A percentile compares a stretch with the other conserved stretches of the same genome.
These are phyloP conservation scores for Phytophthora fragariaefolia DNA, from an alignment of 352 stramenopile species.

Conservation along the genomic window DNA sequence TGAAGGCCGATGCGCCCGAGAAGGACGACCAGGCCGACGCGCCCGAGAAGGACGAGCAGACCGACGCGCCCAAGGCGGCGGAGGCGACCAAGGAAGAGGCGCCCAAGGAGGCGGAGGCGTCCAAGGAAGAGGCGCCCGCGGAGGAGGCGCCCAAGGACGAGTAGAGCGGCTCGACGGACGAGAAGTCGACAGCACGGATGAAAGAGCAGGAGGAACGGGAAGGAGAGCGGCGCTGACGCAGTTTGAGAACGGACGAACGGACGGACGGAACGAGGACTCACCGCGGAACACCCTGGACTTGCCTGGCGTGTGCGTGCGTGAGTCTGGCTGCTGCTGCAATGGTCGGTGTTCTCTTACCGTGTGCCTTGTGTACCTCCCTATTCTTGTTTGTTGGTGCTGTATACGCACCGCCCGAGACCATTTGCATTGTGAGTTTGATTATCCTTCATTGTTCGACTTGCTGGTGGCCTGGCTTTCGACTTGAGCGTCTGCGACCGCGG, in stretches of 20 bases:
- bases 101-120: conserved; percentile 17
- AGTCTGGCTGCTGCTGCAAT: conserved; percentile 48
- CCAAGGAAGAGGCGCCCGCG: conserved; percentile 16
- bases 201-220: conserved; percentile 21
- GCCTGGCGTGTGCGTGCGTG: conserved; percentile 40
- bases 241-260: conserved; percentile 30
- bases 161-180: conserved; percentile 24
- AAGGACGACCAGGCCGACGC: conserved; percentile 18
- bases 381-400: conserved; percentile 51
- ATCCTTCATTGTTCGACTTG: conserved; percentile 44
- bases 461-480: conserved; percentile 30
- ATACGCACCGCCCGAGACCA: conserved; percentile 35
- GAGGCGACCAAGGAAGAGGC: conserved; percentile 17
- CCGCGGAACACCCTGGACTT: conserved; percentile 30
- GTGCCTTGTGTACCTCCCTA: conserved; percentile 42
- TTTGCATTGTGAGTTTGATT: conserved; percentile 48
- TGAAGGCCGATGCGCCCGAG: conserved; percentile 9
- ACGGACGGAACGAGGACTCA: conserved; percentile 29
- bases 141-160: conserved; percentile 27
- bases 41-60: conserved; percentile 13
- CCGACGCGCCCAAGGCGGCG: conserved; percentile 17
- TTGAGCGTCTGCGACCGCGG: conserved; percentile 11
- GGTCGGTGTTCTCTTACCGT: conserved; percentile 47
- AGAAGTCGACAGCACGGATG: conserved; percentile 17
- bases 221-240: conserved; percentile 22